phyloP scores from a whole-genome alignment of 768 basidiomycete genomes.

The Gloeostereum incarnatum region DNA sequence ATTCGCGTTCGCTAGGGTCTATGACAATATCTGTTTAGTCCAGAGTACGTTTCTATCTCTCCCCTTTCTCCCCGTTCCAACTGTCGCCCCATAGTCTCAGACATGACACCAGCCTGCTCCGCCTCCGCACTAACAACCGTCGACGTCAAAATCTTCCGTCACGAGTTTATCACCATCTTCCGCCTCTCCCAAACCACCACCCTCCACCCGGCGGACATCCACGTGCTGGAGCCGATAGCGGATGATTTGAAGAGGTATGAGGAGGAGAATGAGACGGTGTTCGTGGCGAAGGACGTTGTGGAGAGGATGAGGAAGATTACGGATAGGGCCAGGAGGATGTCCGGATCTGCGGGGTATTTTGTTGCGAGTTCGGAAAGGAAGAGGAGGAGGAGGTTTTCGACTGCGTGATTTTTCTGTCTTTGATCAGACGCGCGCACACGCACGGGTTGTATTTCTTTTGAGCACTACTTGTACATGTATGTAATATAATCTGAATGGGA shows the following conservation, averaged over 20 bases:
- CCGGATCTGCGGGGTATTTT: too few species aligned
- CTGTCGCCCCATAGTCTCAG: constrained; percentile 3
- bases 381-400: too few species aligned
- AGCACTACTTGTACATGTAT: too few species aligned
- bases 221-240: constrained; percentile 41
- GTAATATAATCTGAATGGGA: too few species aligned
- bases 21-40: constrained; percentile 48
- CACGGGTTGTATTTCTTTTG: too few species aligned
- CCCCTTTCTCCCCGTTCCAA: constrained; percentile 1
- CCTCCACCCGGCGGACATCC: constrained; percentile 40
- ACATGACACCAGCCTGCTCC: constrained; percentile 28
- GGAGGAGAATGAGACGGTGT: constrained; percentile 49
- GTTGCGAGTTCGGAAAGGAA: too few species aligned
- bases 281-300: too few species aligned
- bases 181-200: constrained; percentile 36
- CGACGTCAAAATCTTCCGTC: constrained; percentile 45
- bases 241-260: constrained; percentile 42
- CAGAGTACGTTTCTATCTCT: constrained; percentile 45
- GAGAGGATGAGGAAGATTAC: too few species aligned
- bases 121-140: constrained; percentile 33
- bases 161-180: constrained; percentile 60
- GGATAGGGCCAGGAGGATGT: too few species aligned
- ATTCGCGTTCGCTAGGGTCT: constrained; percentile 52
- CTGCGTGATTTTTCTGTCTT: too few species aligned
- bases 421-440: too few species aligned